phyloP scores from a whole-genome alignment of 177 flowering plant genomes.

The Vitis hybrid region DNA sequence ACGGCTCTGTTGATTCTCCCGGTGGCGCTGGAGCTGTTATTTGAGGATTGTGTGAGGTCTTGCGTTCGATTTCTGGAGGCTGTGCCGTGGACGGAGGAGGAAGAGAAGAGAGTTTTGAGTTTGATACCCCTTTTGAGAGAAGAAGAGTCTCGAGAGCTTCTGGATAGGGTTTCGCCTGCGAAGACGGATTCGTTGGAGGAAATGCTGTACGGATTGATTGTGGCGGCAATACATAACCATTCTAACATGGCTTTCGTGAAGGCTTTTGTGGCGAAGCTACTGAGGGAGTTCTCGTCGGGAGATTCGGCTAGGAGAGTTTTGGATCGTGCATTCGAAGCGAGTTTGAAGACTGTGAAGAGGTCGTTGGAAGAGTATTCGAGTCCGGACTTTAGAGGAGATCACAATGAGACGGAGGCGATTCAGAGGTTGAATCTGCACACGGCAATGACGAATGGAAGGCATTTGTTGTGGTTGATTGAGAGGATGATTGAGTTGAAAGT shows the following conservation, averaged over 20 bases:
- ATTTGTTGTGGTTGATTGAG: conserved; percentile 88
- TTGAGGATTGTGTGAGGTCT: conserved; percentile 71
- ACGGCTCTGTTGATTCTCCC: conserved; percentile 61
- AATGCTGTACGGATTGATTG: conserved; percentile 70
- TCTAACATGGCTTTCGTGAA: conserved; percentile 68
- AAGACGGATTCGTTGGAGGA: conserved; percentile 49
- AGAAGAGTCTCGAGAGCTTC: conserved; percentile 64
- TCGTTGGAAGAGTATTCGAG: conserved; percentile 88
- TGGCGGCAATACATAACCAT: conserved; percentile 57
- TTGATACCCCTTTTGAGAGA: conserved; percentile 53
- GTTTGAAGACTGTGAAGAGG: conserved; percentile 71
- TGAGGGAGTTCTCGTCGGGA: conserved; percentile 71
- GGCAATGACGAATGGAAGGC: conserved; percentile 69
- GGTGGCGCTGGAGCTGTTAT: conserved; percentile 70
- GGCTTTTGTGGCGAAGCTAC: conserved; percentile 76
- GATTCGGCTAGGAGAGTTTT: conserved; percentile 68
- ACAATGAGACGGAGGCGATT: conserved; percentile 85
- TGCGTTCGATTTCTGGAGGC: conserved; percentile 81
- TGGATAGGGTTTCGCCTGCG: conserved; percentile 58
- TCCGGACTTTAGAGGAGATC: conserved; percentile 84
- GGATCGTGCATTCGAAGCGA: conserved; percentile 56
- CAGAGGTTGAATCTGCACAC: conserved; percentile 84
- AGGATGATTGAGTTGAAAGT: conserved; percentile 90
- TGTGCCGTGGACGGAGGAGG: conserved; percentile 93
- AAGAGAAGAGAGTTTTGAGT: conserved; percentile 54